Evolutionary conservation across 495 filamentous ascomycete species (phyloP), one percentile per base, ranked within the genome.

Genomic region (Lasiosphaeria miniovina): DNA sequence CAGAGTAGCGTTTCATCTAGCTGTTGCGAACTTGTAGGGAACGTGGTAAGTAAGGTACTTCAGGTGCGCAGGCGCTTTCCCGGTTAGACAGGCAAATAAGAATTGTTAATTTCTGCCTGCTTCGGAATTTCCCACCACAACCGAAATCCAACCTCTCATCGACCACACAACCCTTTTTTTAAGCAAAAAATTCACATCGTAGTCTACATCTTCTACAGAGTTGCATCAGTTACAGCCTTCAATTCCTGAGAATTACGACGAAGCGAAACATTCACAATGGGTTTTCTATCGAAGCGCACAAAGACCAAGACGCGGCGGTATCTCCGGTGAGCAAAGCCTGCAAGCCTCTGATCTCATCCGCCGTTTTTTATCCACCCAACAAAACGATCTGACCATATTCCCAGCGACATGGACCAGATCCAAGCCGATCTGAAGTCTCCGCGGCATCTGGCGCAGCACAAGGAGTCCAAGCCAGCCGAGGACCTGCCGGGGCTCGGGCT

Each of bases 401-500:
- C 10, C 55, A 92, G 90, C 71, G 92, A 90, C 74, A 81, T 96
- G 64, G 93, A 98, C 71, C 94, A 96, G 74, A 82, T 96, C 71
- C 81, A 90, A 63, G 83, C 84, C 49, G 94, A 98, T 72, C 75
- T 96, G 52, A 76, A 73, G 55, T 87, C 85, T 12, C 81, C 88
- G 7, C 88, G 86, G 64, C 92, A 96, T 69, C 84, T 98, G 32
- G 75, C 81, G 43, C 83, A 89, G 52, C 88, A 86, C 80, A 90
- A 91, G 66, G 83, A 84, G 36, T 80, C 86, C 49, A 93, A 96
- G 65, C 87, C 89, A 33, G 75, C 82, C 17, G 93, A 96, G 69
- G 93, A 97, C 64, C 82, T 94, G 14, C 94, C 93, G 6, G 93
- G 85, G 0, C 77, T 96, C 34, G 93, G 93, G 5, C 76, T 80